Evolutionary conservation across 2,329 filamentous ascomycete genomes (phyloP).

Genomic region (Colletotrichum sublineola): DNA sequence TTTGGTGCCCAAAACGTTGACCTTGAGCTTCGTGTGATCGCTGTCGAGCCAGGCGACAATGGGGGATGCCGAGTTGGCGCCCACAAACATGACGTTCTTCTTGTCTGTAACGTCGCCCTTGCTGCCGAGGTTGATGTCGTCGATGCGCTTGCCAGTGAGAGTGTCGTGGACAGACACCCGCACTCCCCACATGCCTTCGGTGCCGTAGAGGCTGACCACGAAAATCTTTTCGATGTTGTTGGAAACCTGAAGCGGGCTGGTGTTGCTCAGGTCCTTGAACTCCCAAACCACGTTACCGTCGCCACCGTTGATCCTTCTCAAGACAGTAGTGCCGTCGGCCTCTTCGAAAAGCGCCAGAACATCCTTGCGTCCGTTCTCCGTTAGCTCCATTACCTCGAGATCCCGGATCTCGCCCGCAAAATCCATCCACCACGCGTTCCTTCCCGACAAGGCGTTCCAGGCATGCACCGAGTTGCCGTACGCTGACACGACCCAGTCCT

Average conservation of each 20-base stretch:
- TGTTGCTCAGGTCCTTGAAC: constrained; percentile 75
- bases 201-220: constrained; percentile 80
- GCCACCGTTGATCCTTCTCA: constrained; percentile 79
- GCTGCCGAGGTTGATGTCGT: constrained; percentile 78
- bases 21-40: constrained; percentile 70
- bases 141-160: constrained; percentile 77
- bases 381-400: constrained; percentile 82
- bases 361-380: constrained; percentile 75
- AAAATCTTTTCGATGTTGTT: constrained; percentile 79
- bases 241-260: constrained; percentile 81
- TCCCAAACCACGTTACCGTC: constrained; percentile 85
- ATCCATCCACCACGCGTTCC: constrained; percentile 79
- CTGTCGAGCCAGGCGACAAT: constrained; percentile 82
- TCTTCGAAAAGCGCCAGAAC: constrained; percentile 76
- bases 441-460: constrained; percentile 88
- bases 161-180: constrained; percentile 82
- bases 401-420: constrained; percentile 73
- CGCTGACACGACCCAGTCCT: constrained; percentile 82
- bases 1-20: constrained; percentile 78
- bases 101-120: constrained; percentile 78
- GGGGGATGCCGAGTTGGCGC: constrained; percentile 80
- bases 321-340: constrained; percentile 67
- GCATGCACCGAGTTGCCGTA: constrained; percentile 77
- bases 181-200: constrained; percentile 79
- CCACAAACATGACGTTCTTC: constrained; percentile 79